phyloP scores from a whole-genome alignment of 352 stramenopile genomes.

The Pythium guiyangense region DNA sequence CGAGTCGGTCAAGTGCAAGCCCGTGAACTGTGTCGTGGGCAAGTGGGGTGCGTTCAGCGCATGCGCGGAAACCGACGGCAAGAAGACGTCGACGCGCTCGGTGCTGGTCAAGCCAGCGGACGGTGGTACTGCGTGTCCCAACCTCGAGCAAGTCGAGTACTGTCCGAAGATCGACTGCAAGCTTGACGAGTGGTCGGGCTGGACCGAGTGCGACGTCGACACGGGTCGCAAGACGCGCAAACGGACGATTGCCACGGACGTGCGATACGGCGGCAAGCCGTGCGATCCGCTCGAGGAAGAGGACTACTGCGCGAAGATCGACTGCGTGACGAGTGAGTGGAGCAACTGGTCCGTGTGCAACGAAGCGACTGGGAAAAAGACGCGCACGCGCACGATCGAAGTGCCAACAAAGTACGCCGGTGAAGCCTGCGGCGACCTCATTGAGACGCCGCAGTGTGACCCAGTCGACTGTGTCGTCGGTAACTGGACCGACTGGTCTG shows the following conservation, averaged over 20 bases:
- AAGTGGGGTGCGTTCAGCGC: constrained; percentile 34
- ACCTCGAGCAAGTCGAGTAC: constrained; percentile 27
- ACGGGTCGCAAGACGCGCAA: constrained; percentile 20
- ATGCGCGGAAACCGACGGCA: constrained; percentile 26
- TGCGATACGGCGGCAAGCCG: constrained; percentile 7
- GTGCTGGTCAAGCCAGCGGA: constrained; percentile 29
- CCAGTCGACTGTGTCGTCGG: constrained; percentile 40
- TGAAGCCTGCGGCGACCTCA: constrained; percentile 13
- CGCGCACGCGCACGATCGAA: constrained; percentile 22
- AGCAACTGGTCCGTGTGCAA: constrained; percentile 37
- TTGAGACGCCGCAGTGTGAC: constrained; percentile 21
- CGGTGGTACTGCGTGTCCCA: constrained; percentile 34
- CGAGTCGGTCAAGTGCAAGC: constrained; percentile 45
- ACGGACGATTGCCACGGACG: constrained; percentile 10
- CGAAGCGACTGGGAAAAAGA: constrained; percentile 34
- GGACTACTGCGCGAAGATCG: constrained; percentile 28
- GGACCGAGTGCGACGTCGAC: constrained; percentile 19
- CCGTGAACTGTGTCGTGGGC: constrained; percentile 51
- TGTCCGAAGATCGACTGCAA: constrained; percentile 47
- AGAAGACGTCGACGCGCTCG: constrained; percentile 32
- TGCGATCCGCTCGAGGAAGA: constrained; percentile 19
- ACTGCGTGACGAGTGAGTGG: constrained; percentile 32
- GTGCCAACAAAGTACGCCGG: constrained; percentile 18
- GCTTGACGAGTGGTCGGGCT: constrained; percentile 27
- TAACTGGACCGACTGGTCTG: constrained; percentile 38